Evolutionary conservation across 441 rosid genomes (phyloP), one percentile per base, ranked within the genome.

Genomic region (Euphorbia corollata): DNA sequence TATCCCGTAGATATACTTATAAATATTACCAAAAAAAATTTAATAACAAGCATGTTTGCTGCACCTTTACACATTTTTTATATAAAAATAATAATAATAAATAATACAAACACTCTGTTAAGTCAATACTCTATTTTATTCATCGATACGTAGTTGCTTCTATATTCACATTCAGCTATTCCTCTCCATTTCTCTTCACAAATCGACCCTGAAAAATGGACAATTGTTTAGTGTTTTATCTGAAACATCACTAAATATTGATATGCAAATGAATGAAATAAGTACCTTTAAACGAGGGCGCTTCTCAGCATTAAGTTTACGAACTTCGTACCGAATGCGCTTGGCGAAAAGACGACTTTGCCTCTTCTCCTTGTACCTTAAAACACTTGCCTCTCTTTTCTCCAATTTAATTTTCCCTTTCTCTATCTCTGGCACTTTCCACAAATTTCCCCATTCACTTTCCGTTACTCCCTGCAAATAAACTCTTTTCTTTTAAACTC

Each of bases 251-350:
- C 32, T 4, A 27, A 27, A 27, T 27, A 27, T 27, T 1, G 4
- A 27, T 27, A 27, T 27, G n/a, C 4, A 27, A 27, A 27, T 27
- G 32, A 1, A 4, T 23, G 43, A 18, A 36, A 36, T 60, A 45
- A 2, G n/a, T 71, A 91, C 96, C 92, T 92, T 92, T 43, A 88
- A 64, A 8, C 98, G 85, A 56, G 98, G 98, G 20, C 98, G 97
- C 50, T 87, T 92, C 80, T 92, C 94, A 0, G 98, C 98, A 61
- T 92, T 92, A 73, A 88, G 88, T 82, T 90, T 92, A 64, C 98
- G 83, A 68, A 92, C 98, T 80, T 92, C 75, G 68, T 92, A 92
- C 2, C 97, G 86, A 56, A 92, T 85, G 36, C 90, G 78, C 80
- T 90, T 92, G n/a, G 90, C 71, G 78, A 90, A 90, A 55, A 92